Evolutionary conservation across 2,329 filamentous ascomycete genomes (phyloP).

Genomic region (Claviceps citrina): DNA sequence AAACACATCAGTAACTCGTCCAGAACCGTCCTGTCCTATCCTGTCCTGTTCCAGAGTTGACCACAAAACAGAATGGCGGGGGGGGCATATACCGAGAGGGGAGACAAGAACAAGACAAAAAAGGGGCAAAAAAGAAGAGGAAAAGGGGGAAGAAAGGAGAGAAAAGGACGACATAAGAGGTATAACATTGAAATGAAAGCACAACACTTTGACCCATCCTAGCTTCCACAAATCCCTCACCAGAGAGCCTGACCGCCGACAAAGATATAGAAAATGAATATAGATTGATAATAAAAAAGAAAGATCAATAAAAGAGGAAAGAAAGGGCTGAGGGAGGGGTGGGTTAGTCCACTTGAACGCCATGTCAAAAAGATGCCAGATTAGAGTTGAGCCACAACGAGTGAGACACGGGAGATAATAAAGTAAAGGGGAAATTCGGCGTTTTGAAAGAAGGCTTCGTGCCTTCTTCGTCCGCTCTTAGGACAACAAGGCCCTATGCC

Average conservation of each 20-base stretch:
- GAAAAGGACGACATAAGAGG: neutral
- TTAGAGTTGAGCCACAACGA: conserved; percentile 20
- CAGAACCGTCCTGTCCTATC: conserved; percentile 1
- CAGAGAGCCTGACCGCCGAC: conserved; percentile 22
- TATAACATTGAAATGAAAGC: conserved; percentile 10
- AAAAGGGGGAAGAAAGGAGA: conserved; percentile 3
- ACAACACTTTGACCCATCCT: conserved; percentile 14
- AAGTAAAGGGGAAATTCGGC: conserved; percentile 5
- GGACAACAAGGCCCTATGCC: neutral
- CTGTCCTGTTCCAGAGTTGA: neutral
- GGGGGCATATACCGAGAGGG: neutral
- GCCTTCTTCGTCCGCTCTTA: conserved; percentile 1
- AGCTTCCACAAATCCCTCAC: conserved; percentile 14
- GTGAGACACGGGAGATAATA: neutral
- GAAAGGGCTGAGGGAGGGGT: too few species aligned
- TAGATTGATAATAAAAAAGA: conserved; percentile 12
- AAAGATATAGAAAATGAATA: conserved; percentile 21
- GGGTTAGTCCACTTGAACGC: conserved; percentile 19
- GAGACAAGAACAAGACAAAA: neutral
- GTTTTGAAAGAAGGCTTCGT: conserved; percentile 1
- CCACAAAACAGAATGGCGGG: neutral
- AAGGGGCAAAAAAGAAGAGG: conserved; percentile 4
- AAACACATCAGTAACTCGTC: neutral
- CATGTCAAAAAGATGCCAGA: conserved; percentile 25
- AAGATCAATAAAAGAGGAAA: conserved; percentile 7